Conservation (phyloP, 129 eudicot species). For the Centaurea solstitialis region DNA sequence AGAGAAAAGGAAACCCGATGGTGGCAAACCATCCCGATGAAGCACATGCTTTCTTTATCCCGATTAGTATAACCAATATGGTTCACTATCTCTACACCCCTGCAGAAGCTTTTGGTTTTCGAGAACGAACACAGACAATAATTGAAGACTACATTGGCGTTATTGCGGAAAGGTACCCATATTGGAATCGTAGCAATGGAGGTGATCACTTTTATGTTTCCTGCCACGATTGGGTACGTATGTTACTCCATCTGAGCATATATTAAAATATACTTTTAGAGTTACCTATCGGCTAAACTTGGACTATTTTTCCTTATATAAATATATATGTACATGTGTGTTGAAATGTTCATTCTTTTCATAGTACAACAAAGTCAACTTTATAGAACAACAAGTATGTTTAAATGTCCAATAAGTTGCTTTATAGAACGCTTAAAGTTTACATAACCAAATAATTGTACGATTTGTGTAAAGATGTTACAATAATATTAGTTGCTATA, state of each 20-base stretch:
- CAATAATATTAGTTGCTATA: no score
- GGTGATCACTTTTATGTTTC: constrained; percentile 91
- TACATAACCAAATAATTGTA: no score
- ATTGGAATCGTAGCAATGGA: constrained; percentile 76
- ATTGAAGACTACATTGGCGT: constrained; percentile 52
- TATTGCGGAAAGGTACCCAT: constrained; percentile 54
- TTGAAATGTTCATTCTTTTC: no score
- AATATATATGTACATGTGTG: no score
- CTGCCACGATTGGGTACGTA: constrained; percentile 74
- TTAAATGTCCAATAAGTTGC: no score
- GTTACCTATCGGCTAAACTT: background rate
- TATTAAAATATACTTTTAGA: background rate
- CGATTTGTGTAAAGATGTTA: background rate
- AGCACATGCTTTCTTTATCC: constrained; percentile 74
- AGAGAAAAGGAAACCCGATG: constrained; percentile 37
- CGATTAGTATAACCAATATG: constrained; percentile 52
- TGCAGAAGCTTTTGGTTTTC: constrained; percentile 22
- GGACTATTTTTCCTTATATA: background rate
- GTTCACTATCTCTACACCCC: constrained; percentile 46
- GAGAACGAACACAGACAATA: constrained; percentile 35
- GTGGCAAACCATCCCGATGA: constrained; percentile 56
- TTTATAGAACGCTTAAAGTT: no score
- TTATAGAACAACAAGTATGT: no score
- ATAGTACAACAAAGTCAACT: no score
- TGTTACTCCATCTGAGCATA: background rate